A percentile compares a stretch with the other conserved stretches of the same genome.
phyloP scores from a whole-genome alignment of 2,329 filamentous ascomycete species.

The Zarea fungicola region DNA sequence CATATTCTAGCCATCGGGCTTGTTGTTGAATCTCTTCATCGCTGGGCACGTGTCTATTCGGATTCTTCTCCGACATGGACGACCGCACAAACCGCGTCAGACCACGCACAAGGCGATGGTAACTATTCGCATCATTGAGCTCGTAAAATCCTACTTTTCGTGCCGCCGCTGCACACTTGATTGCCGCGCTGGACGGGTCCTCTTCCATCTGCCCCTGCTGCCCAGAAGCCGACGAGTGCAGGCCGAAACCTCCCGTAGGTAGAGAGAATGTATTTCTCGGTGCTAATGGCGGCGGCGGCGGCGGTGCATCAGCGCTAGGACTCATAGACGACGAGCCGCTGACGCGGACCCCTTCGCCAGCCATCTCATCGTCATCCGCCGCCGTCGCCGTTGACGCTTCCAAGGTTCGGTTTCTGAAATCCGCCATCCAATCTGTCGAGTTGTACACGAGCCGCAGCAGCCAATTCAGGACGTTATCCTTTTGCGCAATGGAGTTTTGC shows the following conservation, averaged over 20 bases:
- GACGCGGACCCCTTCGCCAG: too few species aligned
- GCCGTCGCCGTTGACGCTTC: too few species aligned
- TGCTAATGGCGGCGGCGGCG: too few species aligned
- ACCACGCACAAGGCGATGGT: slow-evolving; percentile 49
- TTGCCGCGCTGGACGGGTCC: slow-evolving; percentile 55
- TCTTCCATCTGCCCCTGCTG: slow-evolving; percentile 36
- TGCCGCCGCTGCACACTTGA: slow-evolving; percentile 42
- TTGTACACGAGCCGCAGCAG: slow-evolving; percentile 46
- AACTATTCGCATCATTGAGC: slow-evolving; percentile 56
- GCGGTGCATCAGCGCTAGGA: too few species aligned
- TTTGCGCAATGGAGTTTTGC: slow-evolving; percentile 42
- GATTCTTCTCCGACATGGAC: slow-evolving; percentile 55
- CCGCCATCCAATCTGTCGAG: slow-evolving; percentile 48
- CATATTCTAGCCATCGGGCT: slow-evolving; percentile 57
- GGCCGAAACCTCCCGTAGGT: too few species aligned
- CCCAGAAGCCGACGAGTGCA: too few species aligned
- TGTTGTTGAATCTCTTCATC: slow-evolving; percentile 59
- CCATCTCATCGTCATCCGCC: too few species aligned
- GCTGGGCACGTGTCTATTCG: slow-evolving; percentile 51
- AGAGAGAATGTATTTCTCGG: too few species aligned
- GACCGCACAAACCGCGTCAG: slow-evolving; percentile 47
- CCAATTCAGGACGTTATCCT: slow-evolving; percentile 49
- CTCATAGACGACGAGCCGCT: too few species aligned
- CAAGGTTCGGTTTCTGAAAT: slow-evolving; percentile 48
- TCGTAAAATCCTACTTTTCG: slow-evolving; percentile 55